Base-by-base conservation (phyloP, 176 grass and related monocot species). In the Cocos nucifera region DNA sequence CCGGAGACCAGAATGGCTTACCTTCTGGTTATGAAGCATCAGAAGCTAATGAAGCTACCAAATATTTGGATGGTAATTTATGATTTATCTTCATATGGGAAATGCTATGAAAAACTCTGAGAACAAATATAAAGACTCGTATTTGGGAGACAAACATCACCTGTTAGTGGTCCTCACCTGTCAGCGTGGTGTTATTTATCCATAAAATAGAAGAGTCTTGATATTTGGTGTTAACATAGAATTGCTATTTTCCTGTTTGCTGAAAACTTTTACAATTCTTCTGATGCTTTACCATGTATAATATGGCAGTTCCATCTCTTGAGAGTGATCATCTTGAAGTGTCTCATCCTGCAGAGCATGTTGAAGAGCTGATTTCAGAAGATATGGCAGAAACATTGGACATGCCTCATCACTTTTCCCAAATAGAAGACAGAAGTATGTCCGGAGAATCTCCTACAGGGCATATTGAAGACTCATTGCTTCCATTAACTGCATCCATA, bases 221-320 rank as follows among this genome's bases (percentile, higher is more conserved):
- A 52, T 66, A 56, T 49, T 70, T 56, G 50, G 51, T 67, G 19
- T 63, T 5, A 77, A 61, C 76, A 19, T 5, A 63, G 59, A 58
- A 63, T 53, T 22, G n/a, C 49, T 17, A 6, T 63, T 68, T 48
- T 52, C 18, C 15, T 7, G 15, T 60, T 20, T 17, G 15, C 54
- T 26, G 20, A 21, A 51, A 52, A 39, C 51, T 69, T 61, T 59
- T 66, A 53, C 56, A 19, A 22, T 17, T 61, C 14, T 50, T 75
- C 29, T 48, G 53, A 50, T 69, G 29, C 2, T 77, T 71, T 56
- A 39, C 67, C 69, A 5, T 44, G 17, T 4, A 66, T 70, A 30
- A 69, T 51, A 70, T 77, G 17, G 21, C 71, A 98, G 94, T 68
- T 67, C 74, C 54, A 57, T 32, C 74, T 79, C 56, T 59, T 62